Evolutionary conservation across 768 basidiomycete species (phyloP).

Genomic region (Termitomyces eurrhizus): DNA sequence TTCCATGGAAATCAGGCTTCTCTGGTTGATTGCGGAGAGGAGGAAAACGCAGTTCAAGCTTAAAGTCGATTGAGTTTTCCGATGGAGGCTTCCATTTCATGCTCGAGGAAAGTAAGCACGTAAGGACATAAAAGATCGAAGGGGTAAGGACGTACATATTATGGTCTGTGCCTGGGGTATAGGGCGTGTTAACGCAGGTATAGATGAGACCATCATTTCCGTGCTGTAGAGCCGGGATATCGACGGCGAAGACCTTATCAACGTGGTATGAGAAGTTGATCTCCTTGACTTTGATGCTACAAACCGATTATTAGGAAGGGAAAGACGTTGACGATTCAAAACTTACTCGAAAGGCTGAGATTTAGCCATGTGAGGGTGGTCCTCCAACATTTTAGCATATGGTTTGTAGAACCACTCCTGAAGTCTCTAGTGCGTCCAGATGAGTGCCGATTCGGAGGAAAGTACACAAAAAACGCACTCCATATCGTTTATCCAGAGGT

Average conservation of each 20-base stretch:
- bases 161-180: slow-evolving; percentile 79
- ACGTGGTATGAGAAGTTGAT: slow-evolving; percentile 86
- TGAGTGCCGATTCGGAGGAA: background rate
- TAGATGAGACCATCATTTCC: slow-evolving; percentile 97
- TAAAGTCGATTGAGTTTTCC: slow-evolving; percentile 98
- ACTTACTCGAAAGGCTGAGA: slow-evolving; percentile 82
- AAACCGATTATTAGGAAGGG: slow-evolving; percentile 10
- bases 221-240: slow-evolving; percentile 84
- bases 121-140: slow-evolving; percentile 1
- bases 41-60: slow-evolving; percentile 91
- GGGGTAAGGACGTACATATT: slow-evolving; percentile 63
- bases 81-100: slow-evolving; percentile 99
- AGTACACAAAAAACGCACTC: slow-evolving; percentile 47
- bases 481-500: slow-evolving; percentile 83
- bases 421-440: slow-evolving; percentile 55
- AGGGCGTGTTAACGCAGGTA: slow-evolving; percentile 83
- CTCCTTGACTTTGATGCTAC: slow-evolving; percentile 82
- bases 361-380: slow-evolving; percentile 63
- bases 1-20: slow-evolving; percentile 70
- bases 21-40: slow-evolving; percentile 46
- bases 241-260: slow-evolving; percentile 77
- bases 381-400: slow-evolving; percentile 61
- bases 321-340: background rate
- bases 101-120: slow-evolving; percentile 38
- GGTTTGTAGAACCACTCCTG: slow-evolving; percentile 82